A percentile compares a stretch with the other conserved stretches of the same genome.
phyloP scores from a whole-genome alignment of 2,329 filamentous ascomycete genomes.

The Coniochaeta ligniaria region DNA sequence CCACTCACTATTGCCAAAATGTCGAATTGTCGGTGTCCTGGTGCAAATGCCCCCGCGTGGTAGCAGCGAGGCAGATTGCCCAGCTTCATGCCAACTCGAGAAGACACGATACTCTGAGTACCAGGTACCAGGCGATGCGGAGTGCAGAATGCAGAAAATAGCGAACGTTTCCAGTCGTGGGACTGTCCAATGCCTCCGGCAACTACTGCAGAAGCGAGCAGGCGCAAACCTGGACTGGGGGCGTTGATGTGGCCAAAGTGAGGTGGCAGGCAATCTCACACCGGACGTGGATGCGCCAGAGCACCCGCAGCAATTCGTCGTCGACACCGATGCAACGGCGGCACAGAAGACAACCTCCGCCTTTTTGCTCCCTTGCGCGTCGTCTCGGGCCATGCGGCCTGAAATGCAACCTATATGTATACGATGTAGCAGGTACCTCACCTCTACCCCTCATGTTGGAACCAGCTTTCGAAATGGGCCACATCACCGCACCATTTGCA shows the following conservation, averaged over 20 bases:
- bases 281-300: not conserved
- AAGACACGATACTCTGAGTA: not conserved
- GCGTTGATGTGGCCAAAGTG: not conserved
- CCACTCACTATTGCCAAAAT: not conserved
- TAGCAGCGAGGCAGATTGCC: not conserved
- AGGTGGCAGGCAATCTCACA: constrained; percentile 1
- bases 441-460: not conserved
- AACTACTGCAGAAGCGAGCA: not conserved
- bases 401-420: not conserved
- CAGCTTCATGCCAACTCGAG: not conserved
- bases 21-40: not conserved
- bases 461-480: not conserved
- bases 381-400: not conserved
- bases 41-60: not conserved
- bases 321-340: not conserved
- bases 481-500: not conserved
- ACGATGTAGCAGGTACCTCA: not conserved
- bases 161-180: not conserved
- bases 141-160: not conserved
- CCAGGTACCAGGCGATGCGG: not conserved
- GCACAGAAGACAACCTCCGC: not conserved
- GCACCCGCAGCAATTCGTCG: not conserved
- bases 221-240: not conserved
- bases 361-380: not conserved
- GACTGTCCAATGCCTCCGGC: not conserved